Conservation (phyloP, 768 basidiomycete genomes). For the Crucibulum laeve region DNA sequence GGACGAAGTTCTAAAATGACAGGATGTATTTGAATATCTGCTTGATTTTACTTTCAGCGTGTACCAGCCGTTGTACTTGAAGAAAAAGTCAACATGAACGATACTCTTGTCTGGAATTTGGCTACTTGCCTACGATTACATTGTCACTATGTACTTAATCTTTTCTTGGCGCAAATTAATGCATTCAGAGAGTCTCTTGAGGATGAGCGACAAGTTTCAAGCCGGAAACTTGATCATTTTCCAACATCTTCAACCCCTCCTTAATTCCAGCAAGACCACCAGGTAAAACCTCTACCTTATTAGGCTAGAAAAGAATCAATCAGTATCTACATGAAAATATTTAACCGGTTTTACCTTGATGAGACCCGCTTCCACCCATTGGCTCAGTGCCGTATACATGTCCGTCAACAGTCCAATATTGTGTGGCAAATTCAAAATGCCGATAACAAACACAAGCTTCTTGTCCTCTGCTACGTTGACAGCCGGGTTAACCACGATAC, state of each 20-base stretch:
- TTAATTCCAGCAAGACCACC: constrained; percentile 40
- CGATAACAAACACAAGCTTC: constrained; percentile 4
- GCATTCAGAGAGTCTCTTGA: constrained; percentile 23
- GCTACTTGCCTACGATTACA: too few relatives aligned
- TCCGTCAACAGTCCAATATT: too few relatives aligned
- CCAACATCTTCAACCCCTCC: constrained; percentile 35
- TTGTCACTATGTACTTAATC: too few relatives aligned
- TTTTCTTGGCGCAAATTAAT: too few relatives aligned
- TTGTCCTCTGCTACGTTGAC: constrained; percentile 10
- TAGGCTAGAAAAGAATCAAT: constrained; percentile 29
- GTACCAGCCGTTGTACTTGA: too few relatives aligned
- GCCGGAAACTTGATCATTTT: constrained; percentile 35
- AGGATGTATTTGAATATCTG: too few relatives aligned
- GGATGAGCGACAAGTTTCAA: constrained; percentile 41
- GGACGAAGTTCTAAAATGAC: too few relatives aligned
- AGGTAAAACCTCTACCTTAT: constrained; percentile 35
- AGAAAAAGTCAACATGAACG: too few relatives aligned
- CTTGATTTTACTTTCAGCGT: too few relatives aligned
- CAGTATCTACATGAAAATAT: neutral
- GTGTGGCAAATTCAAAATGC: constrained; percentile 5
- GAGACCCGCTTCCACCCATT: neutral
- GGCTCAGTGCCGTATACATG: too few relatives aligned
- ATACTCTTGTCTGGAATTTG: too few relatives aligned
- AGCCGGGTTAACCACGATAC: constrained; percentile 17
- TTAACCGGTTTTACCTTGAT: constrained; percentile 13